A percentile compares a stretch with the other conserved stretches of the same genome.
phyloP scores from a whole-genome alignment of 768 basidiomycete genomes.

The Clathrus columnatus region DNA sequence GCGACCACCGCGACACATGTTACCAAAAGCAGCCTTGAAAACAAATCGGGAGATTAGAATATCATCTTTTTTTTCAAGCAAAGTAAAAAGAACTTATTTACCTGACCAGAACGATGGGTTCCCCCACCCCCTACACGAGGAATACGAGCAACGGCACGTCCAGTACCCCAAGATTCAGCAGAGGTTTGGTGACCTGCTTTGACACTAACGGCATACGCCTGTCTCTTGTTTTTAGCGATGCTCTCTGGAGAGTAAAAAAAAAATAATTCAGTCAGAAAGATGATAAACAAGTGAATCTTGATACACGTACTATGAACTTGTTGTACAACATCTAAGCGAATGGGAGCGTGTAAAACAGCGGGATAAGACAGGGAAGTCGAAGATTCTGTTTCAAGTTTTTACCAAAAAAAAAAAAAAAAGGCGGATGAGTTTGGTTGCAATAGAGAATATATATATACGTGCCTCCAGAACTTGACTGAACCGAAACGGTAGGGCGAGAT shows the following conservation, averaged over 20 bases:
- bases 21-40: conserved; percentile 94
- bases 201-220: conserved; percentile 92
- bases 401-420: background rate
- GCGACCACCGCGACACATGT: conserved; percentile 99
- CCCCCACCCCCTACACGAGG: conserved; percentile 99
- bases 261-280: conserved; percentile 11
- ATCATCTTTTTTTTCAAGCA: conserved; percentile 10
- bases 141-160: conserved; percentile 99
- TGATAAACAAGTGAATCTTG: background rate
- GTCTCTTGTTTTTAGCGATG: conserved; percentile 95
- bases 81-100: conserved; percentile 19
- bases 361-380: conserved; percentile 87
- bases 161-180: conserved; percentile 99
- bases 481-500: conserved; percentile 85
- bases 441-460: conserved; percentile 18
- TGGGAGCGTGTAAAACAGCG: conserved; percentile 95
- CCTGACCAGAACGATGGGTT: conserved; percentile 97
- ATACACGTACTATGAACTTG: conserved; percentile 96
- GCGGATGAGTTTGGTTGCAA: no score
- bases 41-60: no score
- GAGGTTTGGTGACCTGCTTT: conserved; percentile 99
- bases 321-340: conserved; percentile 95
- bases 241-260: conserved; percentile 51
- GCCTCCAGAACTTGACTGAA: conserved; percentile 74
- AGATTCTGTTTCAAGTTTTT: conserved; percentile 43